Evolutionary conservation across 306 rosid genomes (phyloP).

Genomic region (Vigna unguiculata): DNA sequence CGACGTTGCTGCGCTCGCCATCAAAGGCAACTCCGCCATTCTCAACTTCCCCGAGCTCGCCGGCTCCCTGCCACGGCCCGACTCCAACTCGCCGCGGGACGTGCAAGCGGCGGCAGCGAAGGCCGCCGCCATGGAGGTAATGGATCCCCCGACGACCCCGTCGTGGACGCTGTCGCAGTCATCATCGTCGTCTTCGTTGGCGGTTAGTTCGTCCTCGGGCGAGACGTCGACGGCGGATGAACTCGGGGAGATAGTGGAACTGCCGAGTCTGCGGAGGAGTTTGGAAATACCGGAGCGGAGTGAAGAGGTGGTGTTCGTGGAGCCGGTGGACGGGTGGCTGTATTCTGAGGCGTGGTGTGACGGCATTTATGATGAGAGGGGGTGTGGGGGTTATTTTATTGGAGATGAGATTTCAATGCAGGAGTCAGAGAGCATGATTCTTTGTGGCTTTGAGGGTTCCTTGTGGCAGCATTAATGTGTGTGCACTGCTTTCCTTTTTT

Average conservation of each 20-base stretch:
- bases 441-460: slow-evolving; percentile 54
- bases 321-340: slow-evolving; percentile 65
- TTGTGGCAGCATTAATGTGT: slow-evolving; percentile 60
- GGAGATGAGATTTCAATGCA: slow-evolving; percentile 59
- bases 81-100: slow-evolving; percentile 75
- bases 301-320: slow-evolving; percentile 56
- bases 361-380: slow-evolving; percentile 49
- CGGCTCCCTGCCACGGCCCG: slow-evolving; percentile 77
- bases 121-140: slow-evolving; percentile 80
- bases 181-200: slow-evolving; percentile 34
- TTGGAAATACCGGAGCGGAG: slow-evolving; percentile 53
- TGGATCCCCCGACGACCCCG: slow-evolving; percentile 17
- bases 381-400: slow-evolving; percentile 43
- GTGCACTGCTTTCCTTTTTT: slow-evolving; percentile 3
- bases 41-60: slow-evolving; percentile 93
- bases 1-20: slow-evolving; percentile 88
- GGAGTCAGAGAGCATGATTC: slow-evolving; percentile 48
- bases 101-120: slow-evolving; percentile 92
- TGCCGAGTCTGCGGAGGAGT: slow-evolving; percentile 60
- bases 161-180: slow-evolving; percentile 31
- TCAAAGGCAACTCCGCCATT: slow-evolving; percentile 86
- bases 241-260: slow-evolving; percentile 80
- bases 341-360: slow-evolving; percentile 61
- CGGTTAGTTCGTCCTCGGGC: slow-evolving; percentile 17
- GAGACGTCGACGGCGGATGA: slow-evolving; percentile 67